Conservation (phyloP, 2,329 filamentous ascomycete species). For the Dactylellina leptospora region DNA sequence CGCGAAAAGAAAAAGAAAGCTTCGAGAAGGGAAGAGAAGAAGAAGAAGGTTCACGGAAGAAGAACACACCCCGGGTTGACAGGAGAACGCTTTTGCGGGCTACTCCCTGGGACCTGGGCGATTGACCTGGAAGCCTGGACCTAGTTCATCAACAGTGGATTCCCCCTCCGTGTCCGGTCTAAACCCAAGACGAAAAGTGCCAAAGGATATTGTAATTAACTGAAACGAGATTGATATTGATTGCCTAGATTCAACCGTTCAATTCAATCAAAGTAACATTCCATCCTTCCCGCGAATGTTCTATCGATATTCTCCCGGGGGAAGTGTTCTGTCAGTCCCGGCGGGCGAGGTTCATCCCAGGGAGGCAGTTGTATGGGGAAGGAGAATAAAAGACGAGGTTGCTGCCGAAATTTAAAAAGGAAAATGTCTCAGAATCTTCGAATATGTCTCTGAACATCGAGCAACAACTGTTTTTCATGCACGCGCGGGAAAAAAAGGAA, state of each 20-base stretch:
- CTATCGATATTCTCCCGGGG: conserved; percentile 20
- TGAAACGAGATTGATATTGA: conserved; percentile 21
- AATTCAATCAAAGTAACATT: too few species aligned
- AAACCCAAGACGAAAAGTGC: conserved; percentile 40
- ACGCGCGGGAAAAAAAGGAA: not conserved
- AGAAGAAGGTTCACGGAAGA: not conserved
- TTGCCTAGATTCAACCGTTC: conserved; percentile 20
- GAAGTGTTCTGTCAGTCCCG: not conserved
- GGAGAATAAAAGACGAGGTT: too few species aligned
- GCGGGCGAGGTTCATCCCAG: not conserved
- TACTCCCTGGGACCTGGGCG: not conserved
- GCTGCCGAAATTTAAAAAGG: too few species aligned
- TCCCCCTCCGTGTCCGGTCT: not conserved
- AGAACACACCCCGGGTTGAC: conserved; percentile 23
- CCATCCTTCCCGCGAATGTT: conserved; percentile 30
- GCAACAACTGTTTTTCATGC: not conserved
- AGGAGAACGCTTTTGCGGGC: not conserved
- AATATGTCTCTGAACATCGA: conserved; percentile 5
- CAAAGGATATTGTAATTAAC: conserved; percentile 9
- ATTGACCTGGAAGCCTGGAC: not conserved
- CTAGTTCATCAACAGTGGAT: too few species aligned
- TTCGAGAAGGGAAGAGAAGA: not conserved
- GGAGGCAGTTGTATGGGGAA: not conserved
- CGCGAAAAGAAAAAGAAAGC: not conserved
- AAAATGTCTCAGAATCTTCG: conserved; percentile 13